These are phyloP conservation scores for Rhizopogon vulgaris DNA, from an alignment of 768 basidiomycete genomes.

Conservation along the genomic window DNA sequence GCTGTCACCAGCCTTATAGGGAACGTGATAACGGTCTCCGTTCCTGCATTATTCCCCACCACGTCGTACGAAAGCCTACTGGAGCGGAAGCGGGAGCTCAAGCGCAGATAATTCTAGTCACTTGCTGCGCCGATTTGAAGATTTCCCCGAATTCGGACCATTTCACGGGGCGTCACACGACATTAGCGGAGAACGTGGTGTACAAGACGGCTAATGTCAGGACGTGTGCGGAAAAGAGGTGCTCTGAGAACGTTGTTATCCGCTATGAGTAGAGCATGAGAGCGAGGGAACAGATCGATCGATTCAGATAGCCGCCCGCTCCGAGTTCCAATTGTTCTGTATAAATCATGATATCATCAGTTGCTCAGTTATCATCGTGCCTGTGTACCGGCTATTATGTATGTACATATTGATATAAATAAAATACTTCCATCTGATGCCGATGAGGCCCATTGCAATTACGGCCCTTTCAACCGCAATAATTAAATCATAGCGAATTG, in stretches of 20 bases:
- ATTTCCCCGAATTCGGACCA: not conserved
- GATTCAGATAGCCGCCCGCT: not conserved
- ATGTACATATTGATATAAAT: not conserved
- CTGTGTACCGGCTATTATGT: not conserved
- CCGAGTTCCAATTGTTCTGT: not conserved
- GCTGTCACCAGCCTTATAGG: constrained; percentile 15
- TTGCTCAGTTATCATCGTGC: not conserved
- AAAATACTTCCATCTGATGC: not conserved
- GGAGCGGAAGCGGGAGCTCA: not conserved
- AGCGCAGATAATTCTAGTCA: not conserved
- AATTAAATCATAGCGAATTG: no score
- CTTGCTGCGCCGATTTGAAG: not conserved
- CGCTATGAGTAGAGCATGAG: not conserved
- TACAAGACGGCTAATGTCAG: not conserved
- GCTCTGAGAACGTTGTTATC: not conserved
- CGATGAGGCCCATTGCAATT: not conserved
- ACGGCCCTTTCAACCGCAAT: no score
- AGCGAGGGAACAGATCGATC: not conserved
- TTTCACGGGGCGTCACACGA: not conserved
- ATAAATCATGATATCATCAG: not conserved
- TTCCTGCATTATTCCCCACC: constrained; percentile 10
- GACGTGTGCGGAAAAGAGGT: not conserved
- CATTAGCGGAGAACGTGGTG: not conserved
- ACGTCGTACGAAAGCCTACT: not conserved
- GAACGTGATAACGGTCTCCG: constrained; percentile 16